Percentiles rank a stretch among this genome's conserved stretches.
phyloP scores from a whole-genome alignment of 176 grass and related monocot species.

The Eremochloa ophiuroides region DNA sequence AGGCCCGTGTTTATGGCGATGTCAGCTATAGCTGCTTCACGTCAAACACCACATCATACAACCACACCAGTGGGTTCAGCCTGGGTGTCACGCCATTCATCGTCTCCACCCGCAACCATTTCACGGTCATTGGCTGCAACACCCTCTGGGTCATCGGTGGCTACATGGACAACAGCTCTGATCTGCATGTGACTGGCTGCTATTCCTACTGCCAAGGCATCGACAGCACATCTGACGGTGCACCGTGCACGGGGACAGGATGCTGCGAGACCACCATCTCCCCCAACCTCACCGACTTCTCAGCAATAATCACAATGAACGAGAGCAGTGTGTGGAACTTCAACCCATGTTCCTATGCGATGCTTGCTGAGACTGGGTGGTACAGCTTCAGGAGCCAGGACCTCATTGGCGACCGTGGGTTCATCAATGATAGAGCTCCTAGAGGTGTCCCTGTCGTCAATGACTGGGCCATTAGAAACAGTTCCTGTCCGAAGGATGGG shows the following conservation, averaged over 20 bases:
- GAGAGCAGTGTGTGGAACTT: not conserved
- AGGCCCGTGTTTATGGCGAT: not conserved
- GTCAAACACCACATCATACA: not conserved
- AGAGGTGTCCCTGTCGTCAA: not conserved
- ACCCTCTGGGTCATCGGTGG: too few relatives aligned
- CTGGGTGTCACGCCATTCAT: too few relatives aligned
- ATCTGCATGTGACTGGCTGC: too few relatives aligned
- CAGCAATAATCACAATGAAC: fast-evolving
- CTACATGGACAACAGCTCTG: too few relatives aligned
- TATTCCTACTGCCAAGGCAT: too few relatives aligned
- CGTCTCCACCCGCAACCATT: too few relatives aligned
- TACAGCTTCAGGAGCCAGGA: slow-evolving; percentile 17
- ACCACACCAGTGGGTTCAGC: too few relatives aligned
- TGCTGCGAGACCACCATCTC: not conserved
- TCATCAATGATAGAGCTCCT: not conserved
- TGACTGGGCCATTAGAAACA: not conserved
- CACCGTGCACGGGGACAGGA: too few relatives aligned
- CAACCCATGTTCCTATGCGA: slow-evolving; percentile 37
- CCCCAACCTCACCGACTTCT: not conserved
- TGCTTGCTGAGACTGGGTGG: slow-evolving; percentile 12
- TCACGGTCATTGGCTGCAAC: too few relatives aligned
- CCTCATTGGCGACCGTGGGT: not conserved
- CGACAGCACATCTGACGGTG: too few relatives aligned
- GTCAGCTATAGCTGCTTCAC: slow-evolving; percentile 31
- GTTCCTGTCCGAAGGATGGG: too few relatives aligned